Conservation (phyloP, 495 filamentous ascomycete genomes). For the Cryomyces antarcticus region DNA sequence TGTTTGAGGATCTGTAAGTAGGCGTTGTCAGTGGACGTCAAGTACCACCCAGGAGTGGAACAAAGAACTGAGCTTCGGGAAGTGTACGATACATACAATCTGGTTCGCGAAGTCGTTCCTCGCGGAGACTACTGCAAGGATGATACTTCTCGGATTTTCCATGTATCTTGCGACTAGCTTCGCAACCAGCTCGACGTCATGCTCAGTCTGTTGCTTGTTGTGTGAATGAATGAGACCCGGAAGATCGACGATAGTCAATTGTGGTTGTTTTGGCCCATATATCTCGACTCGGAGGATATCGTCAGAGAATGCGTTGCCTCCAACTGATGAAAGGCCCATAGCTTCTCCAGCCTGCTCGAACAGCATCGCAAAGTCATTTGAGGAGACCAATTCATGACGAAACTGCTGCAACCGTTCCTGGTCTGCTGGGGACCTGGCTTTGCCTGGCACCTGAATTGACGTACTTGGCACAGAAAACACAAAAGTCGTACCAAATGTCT, state of each 20-base stretch:
- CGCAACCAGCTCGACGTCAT: conserved; percentile 9
- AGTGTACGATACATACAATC: background rate
- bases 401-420: background rate
- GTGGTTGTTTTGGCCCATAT: conserved; percentile 1
- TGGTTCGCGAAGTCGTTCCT: conserved; percentile 14
- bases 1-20: conserved; percentile 2
- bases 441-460: background rate
- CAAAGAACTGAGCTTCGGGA: no score
- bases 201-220: conserved; percentile 4
- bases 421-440: background rate
- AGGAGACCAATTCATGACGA: background rate
- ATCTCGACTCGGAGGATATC: conserved; percentile 7
- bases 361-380: background rate
- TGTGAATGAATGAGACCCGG: conserved; percentile 8
- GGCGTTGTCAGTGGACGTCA: no score
- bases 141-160: conserved; percentile 9
- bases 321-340: background rate
- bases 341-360: conserved; percentile 2
- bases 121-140: conserved; percentile 14
- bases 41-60: no score
- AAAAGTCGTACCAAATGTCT: background rate
- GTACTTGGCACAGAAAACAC: no score
- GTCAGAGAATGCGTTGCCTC: background rate
- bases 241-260: conserved; percentile 9
- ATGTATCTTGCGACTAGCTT: conserved; percentile 10